Evolutionary conservation across 2,329 filamentous ascomycete species (phyloP), one percentile per base, ranked within the genome.

Genomic region (Fusarium robinianum): DNA sequence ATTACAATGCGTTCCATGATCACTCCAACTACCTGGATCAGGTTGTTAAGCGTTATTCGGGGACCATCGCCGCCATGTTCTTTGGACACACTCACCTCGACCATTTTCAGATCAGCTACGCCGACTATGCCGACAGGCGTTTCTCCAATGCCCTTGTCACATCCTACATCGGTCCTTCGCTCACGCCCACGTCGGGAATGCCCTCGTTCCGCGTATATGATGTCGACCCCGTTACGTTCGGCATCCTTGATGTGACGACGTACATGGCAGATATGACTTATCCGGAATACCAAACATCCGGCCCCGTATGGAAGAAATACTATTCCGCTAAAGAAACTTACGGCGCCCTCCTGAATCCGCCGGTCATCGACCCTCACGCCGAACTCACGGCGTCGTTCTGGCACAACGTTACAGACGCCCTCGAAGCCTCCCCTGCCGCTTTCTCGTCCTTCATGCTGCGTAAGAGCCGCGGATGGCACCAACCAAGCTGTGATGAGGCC

Each of bases 161-260:
- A n/a, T 77, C 75, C 3, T 81, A 81, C 57, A 72, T 82, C 31
- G 72, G 70, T 1, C 77, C 78, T 1, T 77, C 74, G 2, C 66
- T 82, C 55, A 78, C 77, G 6, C 80, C 79, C 0, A 79, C 70
- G 2, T 77, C 74, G 1, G 79, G 76, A 19, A 73, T 77, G 51
- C 76, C 80, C 1, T 72, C 78, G 4, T 83, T 83, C 64, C 75
- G 78, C 33, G 72, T 83, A 27, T 81, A 83, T 64, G 71, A 76
- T 11, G 72, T 83, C 42, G 79, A 83, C 55, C 76, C 80, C 0
- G 72, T 71, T 7, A 81, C 78, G 1, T 83, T 76, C 53, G 76
- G 67, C 29, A 68, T 83, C 7, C 63, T 81, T 1, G 80, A 83
- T 41, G 66, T 69, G 21, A 76, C 72, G 4, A 75, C 74, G 2